Conservation (phyloP, 371 early-diverging fungal genomes). For the Rhizoclosmatium hyalinum region DNA sequence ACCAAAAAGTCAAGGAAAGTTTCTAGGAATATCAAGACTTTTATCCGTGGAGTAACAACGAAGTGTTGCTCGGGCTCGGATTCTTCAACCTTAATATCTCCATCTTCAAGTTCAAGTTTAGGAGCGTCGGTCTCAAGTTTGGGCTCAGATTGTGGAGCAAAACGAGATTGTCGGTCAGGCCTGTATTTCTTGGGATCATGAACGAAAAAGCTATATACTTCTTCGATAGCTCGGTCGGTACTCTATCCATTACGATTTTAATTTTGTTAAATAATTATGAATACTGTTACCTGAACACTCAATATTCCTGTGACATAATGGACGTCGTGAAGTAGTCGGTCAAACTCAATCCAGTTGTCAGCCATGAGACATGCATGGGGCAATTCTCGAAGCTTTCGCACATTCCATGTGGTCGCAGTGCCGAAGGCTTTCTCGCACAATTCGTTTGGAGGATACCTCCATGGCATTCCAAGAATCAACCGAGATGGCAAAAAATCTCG, state of each 20-base stretch:
- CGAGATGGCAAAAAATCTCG: not conserved
- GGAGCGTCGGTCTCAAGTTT: not conserved
- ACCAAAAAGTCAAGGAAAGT: conserved; percentile 4
- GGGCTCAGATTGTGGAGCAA: not conserved
- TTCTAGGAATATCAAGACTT: not conserved
- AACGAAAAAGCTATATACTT: not conserved
- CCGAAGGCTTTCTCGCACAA: not conserved
- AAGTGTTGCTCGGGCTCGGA: not conserved
- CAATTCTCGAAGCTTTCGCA: conserved; percentile 25
- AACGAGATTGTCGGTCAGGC: not conserved
- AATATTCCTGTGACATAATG: conserved; percentile 5
- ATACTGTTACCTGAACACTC: conserved; percentile 3
- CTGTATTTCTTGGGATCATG: not conserved
- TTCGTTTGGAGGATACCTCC: not conserved
- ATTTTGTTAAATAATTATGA: not conserved
- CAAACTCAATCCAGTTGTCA: conserved; percentile 10
- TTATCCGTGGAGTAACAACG: not conserved
- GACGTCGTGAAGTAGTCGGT: not conserved
- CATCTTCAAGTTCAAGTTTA: not conserved
- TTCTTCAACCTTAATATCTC: not conserved
- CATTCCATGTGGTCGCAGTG: conserved; percentile 14
- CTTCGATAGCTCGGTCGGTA: conserved; percentile 13
- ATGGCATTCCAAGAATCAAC: conserved; percentile 4
- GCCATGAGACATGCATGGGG: conserved; percentile 3
- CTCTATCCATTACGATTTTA: not conserved